phyloP scores from a whole-genome alignment of 2,329 filamentous ascomycete species.

The Tolypocladium tropicale region DNA sequence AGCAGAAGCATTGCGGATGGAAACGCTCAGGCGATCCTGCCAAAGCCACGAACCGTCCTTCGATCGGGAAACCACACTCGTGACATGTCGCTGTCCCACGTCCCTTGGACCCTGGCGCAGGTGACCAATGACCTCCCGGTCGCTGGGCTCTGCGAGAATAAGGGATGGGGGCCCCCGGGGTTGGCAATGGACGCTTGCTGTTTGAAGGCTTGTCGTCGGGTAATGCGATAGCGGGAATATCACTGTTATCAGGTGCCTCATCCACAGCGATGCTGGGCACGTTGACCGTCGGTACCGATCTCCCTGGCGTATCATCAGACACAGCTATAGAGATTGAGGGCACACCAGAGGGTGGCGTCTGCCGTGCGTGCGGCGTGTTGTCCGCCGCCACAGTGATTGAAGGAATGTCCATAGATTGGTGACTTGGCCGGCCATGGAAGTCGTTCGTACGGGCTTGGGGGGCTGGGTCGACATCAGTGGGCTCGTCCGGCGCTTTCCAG shows the following conservation, averaged over 20 bases:
- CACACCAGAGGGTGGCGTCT: constrained; percentile 17
- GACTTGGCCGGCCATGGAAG: constrained; percentile 10
- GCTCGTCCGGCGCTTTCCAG: constrained; percentile 65
- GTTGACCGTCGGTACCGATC: constrained; percentile 26
- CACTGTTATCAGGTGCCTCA: constrained; percentile 20
- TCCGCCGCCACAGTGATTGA: constrained; percentile 43
- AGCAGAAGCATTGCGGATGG: constrained; percentile 88
- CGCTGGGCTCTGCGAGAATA: constrained; percentile 26
- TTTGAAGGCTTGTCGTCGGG: constrained; percentile 27
- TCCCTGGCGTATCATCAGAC: constrained; percentile 11
- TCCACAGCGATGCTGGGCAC: constrained; percentile 40
- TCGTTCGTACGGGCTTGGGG: constrained; percentile 12
- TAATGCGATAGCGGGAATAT: constrained; percentile 35
- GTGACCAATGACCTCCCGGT: constrained; percentile 48
- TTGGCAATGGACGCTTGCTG: constrained; percentile 29
- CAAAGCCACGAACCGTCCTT: constrained; percentile 81
- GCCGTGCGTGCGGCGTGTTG: constrained; percentile 22
- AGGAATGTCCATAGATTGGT: constrained; percentile 35
- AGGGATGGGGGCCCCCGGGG: constrained; percentile 26
- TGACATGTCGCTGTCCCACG: constrained; percentile 66
- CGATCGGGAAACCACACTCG: constrained; percentile 73
- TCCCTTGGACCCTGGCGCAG: constrained; percentile 33
- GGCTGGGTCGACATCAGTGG: constrained; percentile 54
- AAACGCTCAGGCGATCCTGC: constrained; percentile 66
- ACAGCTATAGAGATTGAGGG: constrained; percentile 26